A percentile compares a stretch with the other conserved stretches of the same genome.
Conservation (phyloP, 2,329 filamentous ascomycete genomes). For the Xylaria sp. region DNA sequence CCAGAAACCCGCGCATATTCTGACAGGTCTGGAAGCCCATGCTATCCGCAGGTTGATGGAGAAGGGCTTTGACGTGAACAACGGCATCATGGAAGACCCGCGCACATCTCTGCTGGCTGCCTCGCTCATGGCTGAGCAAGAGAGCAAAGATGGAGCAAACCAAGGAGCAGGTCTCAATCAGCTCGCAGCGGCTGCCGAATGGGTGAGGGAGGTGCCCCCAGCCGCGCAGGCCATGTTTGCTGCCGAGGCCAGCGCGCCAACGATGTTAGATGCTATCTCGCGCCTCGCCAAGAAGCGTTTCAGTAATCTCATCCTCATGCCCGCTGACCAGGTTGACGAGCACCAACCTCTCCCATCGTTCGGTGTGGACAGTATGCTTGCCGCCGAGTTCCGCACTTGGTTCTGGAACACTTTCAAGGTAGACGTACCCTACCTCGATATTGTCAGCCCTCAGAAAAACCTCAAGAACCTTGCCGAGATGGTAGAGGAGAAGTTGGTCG, state of each 20-base stretch:
- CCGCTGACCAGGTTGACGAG: constrained; percentile 31
- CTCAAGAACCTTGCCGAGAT: background rate
- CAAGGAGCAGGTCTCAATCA: constrained; percentile 7
- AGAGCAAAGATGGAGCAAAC: constrained; percentile 17
- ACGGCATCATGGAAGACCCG: constrained; percentile 1
- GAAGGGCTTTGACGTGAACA: constrained; percentile 14
- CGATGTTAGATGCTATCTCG: constrained; percentile 27
- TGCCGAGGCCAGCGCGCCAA: background rate
- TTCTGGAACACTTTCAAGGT: constrained; percentile 43
- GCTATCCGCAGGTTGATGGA: constrained; percentile 1
- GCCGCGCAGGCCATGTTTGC: constrained; percentile 1
- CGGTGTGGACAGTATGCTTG: constrained; percentile 20
- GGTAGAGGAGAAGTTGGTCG: constrained; percentile 1
- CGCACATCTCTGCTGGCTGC: constrained; percentile 8
- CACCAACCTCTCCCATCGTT: constrained; percentile 40
- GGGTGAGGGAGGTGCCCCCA: constrained; percentile 1
- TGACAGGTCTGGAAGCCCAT: constrained; percentile 3
- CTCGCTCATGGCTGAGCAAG: constrained; percentile 3
- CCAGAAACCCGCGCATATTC: background rate
- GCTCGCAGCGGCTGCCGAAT: background rate
- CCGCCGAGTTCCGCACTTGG: constrained; percentile 17
- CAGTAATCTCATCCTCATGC: constrained; percentile 36
- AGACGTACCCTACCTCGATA: constrained; percentile 46
- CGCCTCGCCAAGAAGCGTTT: constrained; percentile 28
- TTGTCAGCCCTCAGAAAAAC: constrained; percentile 8